Conservation (phyloP, 1,284 basidiomycete species). For the Malassezia sympodialis region DNA sequence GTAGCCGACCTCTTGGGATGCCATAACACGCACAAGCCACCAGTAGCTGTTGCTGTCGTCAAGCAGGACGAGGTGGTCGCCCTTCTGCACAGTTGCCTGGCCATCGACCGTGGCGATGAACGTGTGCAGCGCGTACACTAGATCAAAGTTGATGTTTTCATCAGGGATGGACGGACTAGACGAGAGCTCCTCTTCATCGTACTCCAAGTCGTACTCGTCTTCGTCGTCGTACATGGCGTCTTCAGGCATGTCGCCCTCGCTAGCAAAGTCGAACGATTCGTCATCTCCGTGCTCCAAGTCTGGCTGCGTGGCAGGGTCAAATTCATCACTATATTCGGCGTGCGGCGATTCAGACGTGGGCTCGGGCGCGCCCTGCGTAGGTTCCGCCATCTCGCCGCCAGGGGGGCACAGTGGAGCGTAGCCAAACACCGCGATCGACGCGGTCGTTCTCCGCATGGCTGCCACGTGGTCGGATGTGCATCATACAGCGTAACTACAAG, state of each 20-base stretch:
- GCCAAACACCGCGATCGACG: background rate
- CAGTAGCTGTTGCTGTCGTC: constrained; percentile 48
- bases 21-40: constrained; percentile 47
- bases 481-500: background rate
- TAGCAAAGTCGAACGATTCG: constrained; percentile 14
- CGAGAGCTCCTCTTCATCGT: constrained; percentile 45
- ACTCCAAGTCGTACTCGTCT: constrained; percentile 35
- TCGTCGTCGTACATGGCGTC: constrained; percentile 29
- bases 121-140: constrained; percentile 48
- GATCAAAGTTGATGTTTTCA: constrained; percentile 48
- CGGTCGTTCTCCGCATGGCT: background rate
- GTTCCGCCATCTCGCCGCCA: background rate
- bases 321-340: background rate
- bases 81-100: constrained; percentile 48
- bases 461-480: background rate
- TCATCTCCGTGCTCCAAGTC: background rate
- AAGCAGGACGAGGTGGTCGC: constrained; percentile 45
- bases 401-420: background rate
- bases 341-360: background rate
- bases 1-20: constrained; percentile 84
- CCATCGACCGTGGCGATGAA: constrained; percentile 47
- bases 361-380: background rate
- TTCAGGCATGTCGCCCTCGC: constrained; percentile 18
- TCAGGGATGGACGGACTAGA: constrained; percentile 47
- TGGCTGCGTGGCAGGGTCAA: background rate